Percentiles rank a stretch among this genome's conserved stretches.
Conservation (phyloP, 495 filamentous ascomycete species). For the Oleoguttula mirabilis region DNA sequence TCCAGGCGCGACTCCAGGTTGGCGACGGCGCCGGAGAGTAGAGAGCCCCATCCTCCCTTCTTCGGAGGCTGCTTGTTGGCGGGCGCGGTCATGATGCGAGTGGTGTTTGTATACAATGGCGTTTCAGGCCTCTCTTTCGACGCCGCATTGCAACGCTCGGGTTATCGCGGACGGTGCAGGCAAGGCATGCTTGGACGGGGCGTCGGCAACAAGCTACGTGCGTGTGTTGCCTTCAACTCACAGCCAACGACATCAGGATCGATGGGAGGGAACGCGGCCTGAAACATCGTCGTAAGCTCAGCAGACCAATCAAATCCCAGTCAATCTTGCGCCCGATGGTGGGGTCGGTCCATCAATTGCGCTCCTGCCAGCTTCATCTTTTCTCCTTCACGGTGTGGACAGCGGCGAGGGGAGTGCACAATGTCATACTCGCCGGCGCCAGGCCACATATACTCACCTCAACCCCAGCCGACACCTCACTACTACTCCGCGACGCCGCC, state of each 20-base stretch:
- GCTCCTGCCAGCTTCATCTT: no score
- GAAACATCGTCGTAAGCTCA: no score
- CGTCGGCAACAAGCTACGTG: no score
- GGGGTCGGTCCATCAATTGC: no score
- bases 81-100: constrained; percentile 3
- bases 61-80: constrained; percentile 8
- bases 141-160: constrained; percentile 4
- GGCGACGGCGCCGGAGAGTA: constrained; percentile 83
- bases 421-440: constrained; percentile 1
- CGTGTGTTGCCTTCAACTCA: no score
- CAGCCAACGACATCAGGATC: no score
- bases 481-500: constrained; percentile 30
- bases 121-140: background rate
- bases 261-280: no score
- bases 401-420: background rate
- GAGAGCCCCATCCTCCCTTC: constrained; percentile 57
- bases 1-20: constrained; percentile 90
- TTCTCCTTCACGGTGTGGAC: background rate
- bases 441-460: constrained; percentile 13
- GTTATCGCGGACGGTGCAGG: background rate
- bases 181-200: background rate
- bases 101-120: background rate
- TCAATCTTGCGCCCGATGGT: no score
- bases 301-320: no score
- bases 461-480: constrained; percentile 19